These are phyloP conservation scores for Ilex paraguariensis DNA, from an alignment of 305 asterid genomes.

Conservation along the genomic window DNA sequence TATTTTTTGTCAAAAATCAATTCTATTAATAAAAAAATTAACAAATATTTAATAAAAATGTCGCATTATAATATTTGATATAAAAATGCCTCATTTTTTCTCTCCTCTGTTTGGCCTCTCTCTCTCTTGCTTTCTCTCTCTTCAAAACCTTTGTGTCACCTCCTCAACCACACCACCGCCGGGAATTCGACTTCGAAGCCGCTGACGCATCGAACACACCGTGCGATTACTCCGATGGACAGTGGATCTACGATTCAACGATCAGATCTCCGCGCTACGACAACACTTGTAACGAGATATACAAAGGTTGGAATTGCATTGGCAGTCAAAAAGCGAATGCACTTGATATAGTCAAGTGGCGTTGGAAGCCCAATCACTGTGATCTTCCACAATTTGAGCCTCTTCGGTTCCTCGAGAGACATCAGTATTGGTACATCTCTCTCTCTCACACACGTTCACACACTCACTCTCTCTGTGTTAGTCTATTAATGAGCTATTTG, in stretches of 20 bases:
- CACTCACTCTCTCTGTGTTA: constrained; percentile 1
- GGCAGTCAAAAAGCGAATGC: constrained; percentile 66
- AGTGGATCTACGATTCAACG: constrained; percentile 62
- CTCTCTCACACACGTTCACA: background rate
- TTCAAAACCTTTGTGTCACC: constrained; percentile 18
- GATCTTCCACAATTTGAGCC: constrained; percentile 78
- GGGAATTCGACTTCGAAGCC: background rate
- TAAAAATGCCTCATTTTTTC: constrained; percentile 39
- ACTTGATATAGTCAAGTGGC: constrained; percentile 71
- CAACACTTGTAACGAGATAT: constrained; percentile 86
- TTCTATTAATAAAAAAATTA: too few relatives aligned
- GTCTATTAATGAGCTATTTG: background rate
- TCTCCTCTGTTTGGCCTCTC: constrained; percentile 45
- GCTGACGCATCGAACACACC: background rate
- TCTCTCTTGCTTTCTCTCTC: constrained; percentile 49
- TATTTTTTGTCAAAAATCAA: too few relatives aligned
- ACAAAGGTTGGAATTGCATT: constrained; percentile 94
- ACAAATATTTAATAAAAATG: too few relatives aligned
- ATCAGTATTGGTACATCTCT: constrained; percentile 58
- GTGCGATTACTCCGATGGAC: constrained; percentile 70
- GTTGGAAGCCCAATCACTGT: constrained; percentile 82
- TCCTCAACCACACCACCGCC: background rate
- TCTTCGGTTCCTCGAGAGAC: constrained; percentile 53
- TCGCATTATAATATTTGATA: too few relatives aligned
- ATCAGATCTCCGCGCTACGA: constrained; percentile 62